Percentiles rank a stretch among this genome's conserved stretches.
Evolutionary conservation across 176 grass and related monocot species (phyloP).

Genomic region (Olyra latifolia): DNA sequence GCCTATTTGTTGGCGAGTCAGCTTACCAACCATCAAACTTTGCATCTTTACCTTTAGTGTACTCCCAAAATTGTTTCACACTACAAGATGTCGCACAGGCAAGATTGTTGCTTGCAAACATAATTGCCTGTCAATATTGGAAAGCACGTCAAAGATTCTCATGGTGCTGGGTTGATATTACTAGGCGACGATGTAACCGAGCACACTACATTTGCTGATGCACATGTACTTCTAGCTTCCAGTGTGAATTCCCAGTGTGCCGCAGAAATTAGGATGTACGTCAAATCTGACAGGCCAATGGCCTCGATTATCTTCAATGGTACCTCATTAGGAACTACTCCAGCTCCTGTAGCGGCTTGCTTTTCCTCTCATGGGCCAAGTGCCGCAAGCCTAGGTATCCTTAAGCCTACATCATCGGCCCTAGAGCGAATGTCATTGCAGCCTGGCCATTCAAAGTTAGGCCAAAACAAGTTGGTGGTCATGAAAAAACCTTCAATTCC

Average conservation of each 20-base stretch:
- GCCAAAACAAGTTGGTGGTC: not conserved
- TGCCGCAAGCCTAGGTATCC: not conserved
- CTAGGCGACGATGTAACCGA: not conserved
- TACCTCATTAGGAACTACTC: slow-evolving; percentile 17
- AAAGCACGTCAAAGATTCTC: not conserved
- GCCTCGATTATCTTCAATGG: slow-evolving; percentile 39
- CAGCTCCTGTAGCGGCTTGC: slow-evolving; percentile 29
- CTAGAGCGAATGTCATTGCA: slow-evolving; percentile 42
- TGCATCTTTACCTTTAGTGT: not conserved
- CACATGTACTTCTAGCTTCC: slow-evolving; percentile 33
- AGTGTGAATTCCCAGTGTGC: slow-evolving; percentile 22
- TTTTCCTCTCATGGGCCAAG: slow-evolving; percentile 64
- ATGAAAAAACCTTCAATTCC: not conserved
- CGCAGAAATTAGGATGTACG: not conserved
- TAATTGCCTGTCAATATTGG: not conserved
- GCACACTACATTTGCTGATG: slow-evolving; percentile 30
- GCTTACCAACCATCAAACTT: slow-evolving; percentile 38
- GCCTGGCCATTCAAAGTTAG: slow-evolving; percentile 39
- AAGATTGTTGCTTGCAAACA: slow-evolving; percentile 31
- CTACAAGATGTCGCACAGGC: not conserved
- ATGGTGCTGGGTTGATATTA: slow-evolving; percentile 36
- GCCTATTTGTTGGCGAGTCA: slow-evolving; percentile 42
- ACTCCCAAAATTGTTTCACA: not conserved
- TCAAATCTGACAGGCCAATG: not conserved
- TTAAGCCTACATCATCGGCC: slow-evolving; percentile 48